phyloP scores from a whole-genome alignment of 495 filamentous ascomycete species.

The Aspergillus sclerotiicarbonarius region DNA sequence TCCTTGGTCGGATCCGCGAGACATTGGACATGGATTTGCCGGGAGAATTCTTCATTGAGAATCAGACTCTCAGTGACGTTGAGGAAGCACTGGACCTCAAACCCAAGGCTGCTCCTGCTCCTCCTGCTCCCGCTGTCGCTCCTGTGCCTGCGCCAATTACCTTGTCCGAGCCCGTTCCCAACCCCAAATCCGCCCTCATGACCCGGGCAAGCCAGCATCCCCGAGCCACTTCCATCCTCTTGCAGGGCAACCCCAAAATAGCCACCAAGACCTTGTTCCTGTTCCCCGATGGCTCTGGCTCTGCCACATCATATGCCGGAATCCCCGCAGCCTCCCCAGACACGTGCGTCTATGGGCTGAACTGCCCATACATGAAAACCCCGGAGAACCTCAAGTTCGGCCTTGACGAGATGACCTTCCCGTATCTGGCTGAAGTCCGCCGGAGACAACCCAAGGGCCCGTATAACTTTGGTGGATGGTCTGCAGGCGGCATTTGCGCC shows the following conservation, averaged over 20 bases:
- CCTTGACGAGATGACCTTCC: constrained; percentile 54
- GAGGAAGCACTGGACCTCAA: constrained; percentile 45
- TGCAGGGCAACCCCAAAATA: constrained; percentile 33
- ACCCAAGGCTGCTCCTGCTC: constrained; percentile 26
- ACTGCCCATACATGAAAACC: constrained; percentile 65
- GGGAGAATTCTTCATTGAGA: constrained; percentile 60
- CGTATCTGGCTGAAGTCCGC: constrained; percentile 64
- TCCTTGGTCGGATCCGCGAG: constrained; percentile 54
- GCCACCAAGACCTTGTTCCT: constrained; percentile 34
- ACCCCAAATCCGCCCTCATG: constrained; percentile 15
- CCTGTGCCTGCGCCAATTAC: constrained; percentile 22
- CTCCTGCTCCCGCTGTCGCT: constrained; percentile 12
- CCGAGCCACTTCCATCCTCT: constrained; percentile 46
- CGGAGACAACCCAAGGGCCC: constrained; percentile 73
- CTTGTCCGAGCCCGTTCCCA: constrained; percentile 21
- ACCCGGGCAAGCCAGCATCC: constrained; percentile 30
- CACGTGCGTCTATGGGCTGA: constrained; percentile 59
- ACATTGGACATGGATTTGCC: constrained; percentile 49
- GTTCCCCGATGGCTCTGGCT: constrained; percentile 38
- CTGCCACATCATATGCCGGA: constrained; percentile 53
- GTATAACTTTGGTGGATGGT: constrained; percentile 73
- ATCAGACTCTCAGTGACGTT: constrained; percentile 55
- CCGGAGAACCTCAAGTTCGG: constrained; percentile 55
- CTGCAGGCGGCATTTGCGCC: constrained; percentile 83
- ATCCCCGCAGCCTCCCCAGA: constrained; percentile 56